phyloP scores from a whole-genome alignment of 148 eudicot genomes.

The Rhododendron simsii region DNA sequence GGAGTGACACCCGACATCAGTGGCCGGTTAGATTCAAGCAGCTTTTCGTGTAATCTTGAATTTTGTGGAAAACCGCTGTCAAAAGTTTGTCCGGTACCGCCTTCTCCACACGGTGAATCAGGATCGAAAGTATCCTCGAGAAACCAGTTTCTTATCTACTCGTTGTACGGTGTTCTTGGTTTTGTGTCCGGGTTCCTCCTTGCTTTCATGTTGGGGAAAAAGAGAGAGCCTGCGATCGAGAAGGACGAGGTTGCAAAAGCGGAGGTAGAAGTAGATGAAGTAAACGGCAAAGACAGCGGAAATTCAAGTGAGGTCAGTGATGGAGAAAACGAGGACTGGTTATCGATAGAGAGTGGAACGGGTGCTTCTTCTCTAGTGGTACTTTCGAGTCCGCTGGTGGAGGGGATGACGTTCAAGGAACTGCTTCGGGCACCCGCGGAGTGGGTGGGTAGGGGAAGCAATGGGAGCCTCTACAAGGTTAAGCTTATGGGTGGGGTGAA shows the following conservation, averaged over 20 bases:
- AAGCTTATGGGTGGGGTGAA: slow-evolving; percentile 17
- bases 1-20: slow-evolving; percentile 29
- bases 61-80: slow-evolving; percentile 35
- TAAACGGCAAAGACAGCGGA: neutral
- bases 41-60: slow-evolving; percentile 33
- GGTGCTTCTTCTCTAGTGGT: slow-evolving; percentile 18
- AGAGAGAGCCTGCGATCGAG: neutral
- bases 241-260: neutral
- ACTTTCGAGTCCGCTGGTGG: slow-evolving; percentile 25
- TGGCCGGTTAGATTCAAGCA: slow-evolving; percentile 18
- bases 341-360: slow-evolving; percentile 15
- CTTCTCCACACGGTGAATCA: neutral
- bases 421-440: slow-evolving; percentile 42
- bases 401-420: slow-evolving; percentile 37
- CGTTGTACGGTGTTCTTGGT: slow-evolving; percentile 19
- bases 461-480: slow-evolving; percentile 43
- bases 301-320: slow-evolving; percentile 16
- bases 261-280: neutral
- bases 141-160: slow-evolving; percentile 18
- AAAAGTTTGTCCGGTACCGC: slow-evolving; percentile 15
- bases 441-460: slow-evolving; percentile 37
- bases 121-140: neutral
- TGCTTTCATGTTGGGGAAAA: slow-evolving; percentile 13
- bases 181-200: slow-evolving; percentile 12
- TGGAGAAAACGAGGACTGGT: slow-evolving; percentile 11